phyloP scores from a whole-genome alignment of 2,329 filamentous ascomycete genomes.

The Phaeophleospora eucalypticola region DNA sequence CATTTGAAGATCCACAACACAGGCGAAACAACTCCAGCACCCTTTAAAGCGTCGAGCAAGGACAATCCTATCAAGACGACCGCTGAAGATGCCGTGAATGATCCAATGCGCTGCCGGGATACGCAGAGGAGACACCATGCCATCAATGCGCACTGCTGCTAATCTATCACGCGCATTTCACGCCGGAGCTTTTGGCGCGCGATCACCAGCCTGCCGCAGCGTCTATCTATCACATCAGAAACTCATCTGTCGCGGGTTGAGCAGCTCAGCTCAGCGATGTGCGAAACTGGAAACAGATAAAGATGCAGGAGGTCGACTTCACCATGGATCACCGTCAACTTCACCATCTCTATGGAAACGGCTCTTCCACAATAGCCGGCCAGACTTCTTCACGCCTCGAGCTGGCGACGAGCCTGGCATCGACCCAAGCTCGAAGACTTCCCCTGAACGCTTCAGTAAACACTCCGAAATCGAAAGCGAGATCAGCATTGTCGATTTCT shows the following conservation, averaged over 20 bases:
- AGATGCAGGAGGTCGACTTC: not conserved
- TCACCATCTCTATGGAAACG: not conserved
- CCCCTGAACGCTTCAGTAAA: conserved; percentile 9
- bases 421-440: conserved; percentile 14
- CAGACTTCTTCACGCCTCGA: not conserved
- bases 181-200: too few species aligned
- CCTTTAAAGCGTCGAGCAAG: too few species aligned
- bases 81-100: too few species aligned
- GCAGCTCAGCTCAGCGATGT: not conserved
- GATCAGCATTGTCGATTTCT: conserved; percentile 84
- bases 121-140: too few species aligned
- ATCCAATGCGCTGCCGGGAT: too few species aligned
- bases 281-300: not conserved
- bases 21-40: too few species aligned
- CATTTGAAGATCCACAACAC: too few species aligned
- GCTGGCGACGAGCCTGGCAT: conserved; percentile 26
- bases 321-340: not conserved
- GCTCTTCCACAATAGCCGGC: not conserved
- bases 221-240: not conserved
- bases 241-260: not conserved
- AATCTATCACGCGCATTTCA: too few species aligned
- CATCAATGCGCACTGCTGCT: too few species aligned
- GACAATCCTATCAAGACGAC: too few species aligned
- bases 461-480: conserved; percentile 49
- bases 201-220: too few species aligned